Evolutionary conservation across 805 yeast species (phyloP).

Genomic region (Torulaspora delbrueckii): DNA sequence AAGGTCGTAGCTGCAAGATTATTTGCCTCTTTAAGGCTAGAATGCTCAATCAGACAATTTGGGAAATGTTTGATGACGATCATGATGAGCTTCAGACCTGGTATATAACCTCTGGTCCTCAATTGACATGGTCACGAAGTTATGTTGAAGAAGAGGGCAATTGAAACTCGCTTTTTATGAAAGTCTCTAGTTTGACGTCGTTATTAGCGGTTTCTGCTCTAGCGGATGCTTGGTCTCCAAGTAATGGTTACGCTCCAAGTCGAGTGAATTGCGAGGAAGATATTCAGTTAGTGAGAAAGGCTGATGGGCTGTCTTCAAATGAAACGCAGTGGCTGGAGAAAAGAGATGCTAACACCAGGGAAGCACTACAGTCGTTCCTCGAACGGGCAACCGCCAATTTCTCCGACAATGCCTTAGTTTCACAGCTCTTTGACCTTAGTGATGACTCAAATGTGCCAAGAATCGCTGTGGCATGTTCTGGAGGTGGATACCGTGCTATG

Average conservation of each 20-base stretch:
- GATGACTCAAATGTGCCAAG: constrained; percentile 13
- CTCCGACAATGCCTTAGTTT: constrained; percentile 24
- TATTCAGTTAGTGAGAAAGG: constrained; percentile 39
- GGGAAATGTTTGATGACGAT: not conserved
- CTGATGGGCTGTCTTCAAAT: constrained; percentile 39
- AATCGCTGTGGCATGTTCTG: constrained; percentile 60
- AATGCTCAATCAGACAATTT: not conserved
- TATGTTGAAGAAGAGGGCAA: not conserved
- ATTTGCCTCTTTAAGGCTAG: not conserved
- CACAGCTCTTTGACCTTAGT: constrained; percentile 1
- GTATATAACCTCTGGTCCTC: too few relatives aligned
- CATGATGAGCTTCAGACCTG: too few relatives aligned
- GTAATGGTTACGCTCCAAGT: constrained; percentile 56
- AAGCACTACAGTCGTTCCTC: constrained; percentile 13
- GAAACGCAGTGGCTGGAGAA: constrained; percentile 48
- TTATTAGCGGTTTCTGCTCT: constrained; percentile 1
- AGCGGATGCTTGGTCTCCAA: constrained; percentile 34
- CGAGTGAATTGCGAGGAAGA: constrained; percentile 40
- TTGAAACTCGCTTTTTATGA: not conserved
- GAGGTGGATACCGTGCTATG: constrained; percentile 90
- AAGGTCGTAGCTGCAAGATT: not conserved
- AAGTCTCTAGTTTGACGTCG: not conserved
- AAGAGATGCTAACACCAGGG: constrained; percentile 17
- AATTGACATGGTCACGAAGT: not conserved
- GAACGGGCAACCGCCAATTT: constrained; percentile 19